Evolutionary conservation across 768 basidiomycete genomes (phyloP).

Genomic region (Glaciozyma martinii): DNA sequence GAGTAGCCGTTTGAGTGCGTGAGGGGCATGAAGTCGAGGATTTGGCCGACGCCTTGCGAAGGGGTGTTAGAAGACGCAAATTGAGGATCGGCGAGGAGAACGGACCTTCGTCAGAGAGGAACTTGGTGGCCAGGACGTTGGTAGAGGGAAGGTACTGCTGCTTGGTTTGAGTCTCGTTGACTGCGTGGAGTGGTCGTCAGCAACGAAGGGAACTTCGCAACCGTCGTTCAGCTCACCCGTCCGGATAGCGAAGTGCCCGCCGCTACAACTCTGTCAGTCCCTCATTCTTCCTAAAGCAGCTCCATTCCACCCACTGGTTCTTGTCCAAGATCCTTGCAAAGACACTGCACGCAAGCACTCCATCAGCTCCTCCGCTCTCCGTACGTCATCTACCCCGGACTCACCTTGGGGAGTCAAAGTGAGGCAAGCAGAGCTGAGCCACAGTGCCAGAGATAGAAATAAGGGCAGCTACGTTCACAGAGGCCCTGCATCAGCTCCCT

Average conservation of each 20-base stretch:
- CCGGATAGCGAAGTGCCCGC: conserved; percentile 33
- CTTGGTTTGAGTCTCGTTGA: conserved; percentile 22
- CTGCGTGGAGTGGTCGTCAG: not conserved
- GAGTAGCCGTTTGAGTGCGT: conserved; percentile 37
- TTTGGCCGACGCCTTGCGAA: conserved; percentile 22
- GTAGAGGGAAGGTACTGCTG: conserved; percentile 27
- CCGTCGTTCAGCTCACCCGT: not conserved
- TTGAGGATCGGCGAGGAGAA: too few species aligned
- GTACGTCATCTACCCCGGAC: not conserved
- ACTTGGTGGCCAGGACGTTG: conserved; percentile 34
- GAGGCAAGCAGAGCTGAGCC: conserved; percentile 26
- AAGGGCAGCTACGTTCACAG: conserved; percentile 11
- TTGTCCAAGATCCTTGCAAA: conserved; percentile 35
- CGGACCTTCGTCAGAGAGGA: conserved; percentile 26
- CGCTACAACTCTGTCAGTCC: not conserved
- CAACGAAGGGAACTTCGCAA: not conserved
- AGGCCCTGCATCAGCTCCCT: not conserved
- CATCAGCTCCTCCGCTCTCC: not conserved
- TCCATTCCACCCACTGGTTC: conserved; percentile 9
- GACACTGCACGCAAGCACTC: conserved; percentile 10
- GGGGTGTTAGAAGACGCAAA: not conserved
- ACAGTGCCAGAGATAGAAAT: conserved; percentile 28
- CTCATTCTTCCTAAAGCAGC: not conserved
- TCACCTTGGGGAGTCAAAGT: conserved; percentile 28
- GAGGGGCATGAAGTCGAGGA: conserved; percentile 68